A percentile compares a stretch with the other conserved stretches of the same genome.
phyloP scores from a whole-genome alignment of 257 asterid genomes.

The Buddleja alternifolia region DNA sequence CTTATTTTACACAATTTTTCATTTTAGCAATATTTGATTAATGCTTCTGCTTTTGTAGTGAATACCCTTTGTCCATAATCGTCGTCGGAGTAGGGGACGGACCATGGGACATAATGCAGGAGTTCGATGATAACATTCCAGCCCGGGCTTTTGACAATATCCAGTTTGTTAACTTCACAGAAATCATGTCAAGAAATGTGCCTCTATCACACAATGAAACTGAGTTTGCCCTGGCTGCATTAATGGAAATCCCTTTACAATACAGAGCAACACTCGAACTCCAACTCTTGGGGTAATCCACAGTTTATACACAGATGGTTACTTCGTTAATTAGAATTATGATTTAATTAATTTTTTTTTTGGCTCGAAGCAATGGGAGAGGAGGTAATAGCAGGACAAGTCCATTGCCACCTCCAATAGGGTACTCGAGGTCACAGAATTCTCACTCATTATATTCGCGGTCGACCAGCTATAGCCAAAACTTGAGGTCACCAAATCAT shows the following conservation, averaged over 20 bases:
- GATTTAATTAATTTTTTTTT: neutral
- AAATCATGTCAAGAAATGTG: constrained; percentile 76
- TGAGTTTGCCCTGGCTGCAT: constrained; percentile 73
- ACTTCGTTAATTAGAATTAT: neutral
- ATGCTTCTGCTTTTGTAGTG: constrained; percentile 43
- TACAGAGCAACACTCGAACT: constrained; percentile 86
- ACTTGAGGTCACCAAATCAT: neutral
- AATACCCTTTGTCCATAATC: constrained; percentile 79
- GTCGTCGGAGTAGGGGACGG: constrained; percentile 99
- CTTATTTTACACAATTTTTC: neutral
- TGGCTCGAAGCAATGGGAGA: constrained; percentile 35
- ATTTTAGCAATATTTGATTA: neutral
- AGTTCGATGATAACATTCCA: constrained; percentile 89
- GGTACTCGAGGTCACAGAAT: constrained; percentile 16
- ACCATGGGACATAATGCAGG: constrained; percentile 89
- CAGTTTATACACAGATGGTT: neutral
- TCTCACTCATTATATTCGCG: constrained; percentile 3
- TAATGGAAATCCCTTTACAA: constrained; percentile 92
- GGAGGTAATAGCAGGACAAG: constrained; percentile 25
- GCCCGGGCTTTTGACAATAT: constrained; percentile 82
- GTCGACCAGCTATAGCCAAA: constrained; percentile 33
- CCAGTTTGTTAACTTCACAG: constrained; percentile 95
- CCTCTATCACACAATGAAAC: constrained; percentile 72
- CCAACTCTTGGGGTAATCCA: constrained; percentile 61
- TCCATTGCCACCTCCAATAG: constrained; percentile 54